Conservation (phyloP, 208 protist genomes). For the Leishmania tropica region DNA sequence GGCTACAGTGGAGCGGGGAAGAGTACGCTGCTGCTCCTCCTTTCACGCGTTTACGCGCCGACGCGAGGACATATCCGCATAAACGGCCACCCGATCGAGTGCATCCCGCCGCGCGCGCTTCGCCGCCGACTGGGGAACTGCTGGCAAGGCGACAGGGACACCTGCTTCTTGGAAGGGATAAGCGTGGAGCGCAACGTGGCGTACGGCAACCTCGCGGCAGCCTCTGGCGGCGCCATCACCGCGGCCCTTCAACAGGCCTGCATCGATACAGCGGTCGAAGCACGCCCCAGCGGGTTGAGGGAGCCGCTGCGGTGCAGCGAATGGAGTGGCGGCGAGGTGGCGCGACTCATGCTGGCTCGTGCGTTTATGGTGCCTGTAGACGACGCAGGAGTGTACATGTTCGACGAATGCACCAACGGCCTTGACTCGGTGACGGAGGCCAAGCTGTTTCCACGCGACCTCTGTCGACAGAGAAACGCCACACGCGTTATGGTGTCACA, state of each 20-base stretch:
- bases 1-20: constrained; percentile 82
- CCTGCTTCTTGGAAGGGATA: constrained; percentile 55
- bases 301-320: constrained; percentile 26
- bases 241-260: constrained; percentile 36
- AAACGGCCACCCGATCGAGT: constrained; percentile 51
- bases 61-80: constrained; percentile 56
- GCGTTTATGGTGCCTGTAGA: constrained; percentile 35
- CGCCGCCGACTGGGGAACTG: constrained; percentile 59
- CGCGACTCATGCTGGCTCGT: constrained; percentile 66
- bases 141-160: constrained; percentile 55
- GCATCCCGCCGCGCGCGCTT: constrained; percentile 47
- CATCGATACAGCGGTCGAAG: constrained; percentile 38
- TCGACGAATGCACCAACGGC: constrained; percentile 77
- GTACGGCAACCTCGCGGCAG: constrained; percentile 48
- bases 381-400: constrained; percentile 36
- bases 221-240: constrained; percentile 24
- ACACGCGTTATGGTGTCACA: constrained; percentile 64
- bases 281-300: constrained; percentile 40
- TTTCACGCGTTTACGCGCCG: constrained; percentile 60
- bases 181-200: constrained; percentile 67
- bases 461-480: neutral
- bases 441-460: constrained; percentile 29
- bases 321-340: constrained; percentile 75
- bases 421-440: constrained; percentile 68
- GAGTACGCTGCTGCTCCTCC: constrained; percentile 64